Percentiles rank a stretch among this genome's conserved stretches.
Conservation (phyloP, 306 rosid species). For the Sechiopsis laciniata region DNA sequence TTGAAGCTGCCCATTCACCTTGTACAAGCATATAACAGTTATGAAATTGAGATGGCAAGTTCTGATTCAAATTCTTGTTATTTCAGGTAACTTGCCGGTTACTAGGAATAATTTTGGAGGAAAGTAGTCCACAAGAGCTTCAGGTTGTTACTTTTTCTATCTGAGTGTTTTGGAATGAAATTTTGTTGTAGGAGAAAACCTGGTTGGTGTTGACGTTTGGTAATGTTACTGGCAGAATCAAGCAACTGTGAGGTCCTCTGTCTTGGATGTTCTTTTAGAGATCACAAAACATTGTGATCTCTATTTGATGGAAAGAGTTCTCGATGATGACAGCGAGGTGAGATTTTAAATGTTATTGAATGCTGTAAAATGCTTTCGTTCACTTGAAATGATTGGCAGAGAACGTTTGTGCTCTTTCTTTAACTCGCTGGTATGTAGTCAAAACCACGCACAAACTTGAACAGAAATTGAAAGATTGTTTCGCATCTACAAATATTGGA, state of each 20-base stretch:
- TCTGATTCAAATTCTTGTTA: conserved; percentile 16
- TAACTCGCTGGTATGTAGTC: not conserved
- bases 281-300: conserved; percentile 81
- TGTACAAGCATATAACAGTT: not conserved
- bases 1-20: not conserved
- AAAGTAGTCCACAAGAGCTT: conserved; percentile 81
- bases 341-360: conserved; percentile 18
- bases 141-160: conserved; percentile 50
- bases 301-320: conserved; percentile 89
- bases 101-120: conserved; percentile 81
- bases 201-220: conserved; percentile 23
- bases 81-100: conserved; percentile 79
- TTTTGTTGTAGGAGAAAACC: conserved; percentile 20
- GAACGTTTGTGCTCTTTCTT: not conserved
- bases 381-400: not conserved
- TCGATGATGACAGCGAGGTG: conserved; percentile 91
- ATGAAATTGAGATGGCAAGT: not conserved
- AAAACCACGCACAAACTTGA: not conserved
- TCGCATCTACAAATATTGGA: not conserved
- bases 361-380: conserved; percentile 4
- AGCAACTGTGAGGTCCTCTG: conserved; percentile 76
- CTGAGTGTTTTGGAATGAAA: not conserved
- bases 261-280: conserved; percentile 76
- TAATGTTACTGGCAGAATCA: conserved; percentile 54
- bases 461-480: not conserved